Conservation (phyloP, 164 flowering plant species). For the Kalanchoe fedtschenkoi region DNA sequence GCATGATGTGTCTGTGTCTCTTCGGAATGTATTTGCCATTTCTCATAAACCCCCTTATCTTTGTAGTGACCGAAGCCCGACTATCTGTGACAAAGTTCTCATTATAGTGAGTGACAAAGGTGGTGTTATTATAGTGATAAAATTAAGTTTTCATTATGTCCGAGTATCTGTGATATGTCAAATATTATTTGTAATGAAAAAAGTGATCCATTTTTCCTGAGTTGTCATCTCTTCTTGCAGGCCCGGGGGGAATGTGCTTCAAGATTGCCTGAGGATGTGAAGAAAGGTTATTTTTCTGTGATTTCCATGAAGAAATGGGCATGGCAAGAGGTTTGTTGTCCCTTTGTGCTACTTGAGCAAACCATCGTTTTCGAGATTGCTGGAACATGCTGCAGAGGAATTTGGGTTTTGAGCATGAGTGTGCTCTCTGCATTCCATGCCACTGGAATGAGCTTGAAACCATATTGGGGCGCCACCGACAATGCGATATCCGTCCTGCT, state of each 20-base stretch:
- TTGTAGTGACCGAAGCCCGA: no score
- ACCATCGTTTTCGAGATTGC: not conserved
- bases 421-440: slow-evolving; percentile 10
- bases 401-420: slow-evolving; percentile 10
- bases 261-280: slow-evolving; percentile 8
- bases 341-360: slow-evolving; percentile 6
- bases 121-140: no score
- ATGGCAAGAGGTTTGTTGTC: slow-evolving; percentile 6
- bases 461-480: not conserved
- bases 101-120: no score
- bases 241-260: not conserved
- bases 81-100: no score
- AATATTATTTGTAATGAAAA: not conserved
- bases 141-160: no score
- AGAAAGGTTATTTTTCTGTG: slow-evolving; percentile 11
- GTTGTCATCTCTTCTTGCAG: not conserved
- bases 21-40: no score
- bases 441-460: slow-evolving; percentile 8
- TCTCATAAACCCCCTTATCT: no score
- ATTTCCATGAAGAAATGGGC: slow-evolving; percentile 1
- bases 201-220: not conserved
- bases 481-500: no score
- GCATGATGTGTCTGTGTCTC: no score
- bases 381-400: slow-evolving; percentile 11
- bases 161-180: no score